Conservation (phyloP, 768 basidiomycete species). For the Naganishia randhawae region DNA sequence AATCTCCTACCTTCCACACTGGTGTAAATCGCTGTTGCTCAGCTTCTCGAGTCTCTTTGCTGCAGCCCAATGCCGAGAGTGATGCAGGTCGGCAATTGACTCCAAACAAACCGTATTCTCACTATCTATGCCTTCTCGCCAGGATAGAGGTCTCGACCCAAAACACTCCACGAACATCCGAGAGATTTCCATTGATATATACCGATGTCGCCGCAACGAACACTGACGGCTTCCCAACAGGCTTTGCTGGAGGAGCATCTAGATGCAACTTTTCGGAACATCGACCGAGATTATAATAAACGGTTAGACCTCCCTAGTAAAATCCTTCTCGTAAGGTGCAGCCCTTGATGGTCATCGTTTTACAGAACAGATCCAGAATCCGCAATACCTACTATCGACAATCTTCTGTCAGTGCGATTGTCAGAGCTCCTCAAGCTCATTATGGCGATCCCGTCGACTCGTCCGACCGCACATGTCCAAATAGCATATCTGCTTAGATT, state of each 20-base stretch:
- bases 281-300: constrained; percentile 19
- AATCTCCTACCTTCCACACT: no score
- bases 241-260: constrained; percentile 4
- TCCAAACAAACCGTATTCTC: no score
- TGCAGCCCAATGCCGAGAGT: no score
- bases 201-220: neutral
- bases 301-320: neutral
- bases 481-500: neutral
- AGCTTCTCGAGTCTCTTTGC: no score
- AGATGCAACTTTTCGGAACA: constrained; percentile 9
- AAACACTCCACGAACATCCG: neutral
- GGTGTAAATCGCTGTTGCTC: no score
- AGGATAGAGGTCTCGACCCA: neutral
- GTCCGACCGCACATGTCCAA: neutral
- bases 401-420: neutral
- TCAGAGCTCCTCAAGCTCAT: neutral
- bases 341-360: neutral
- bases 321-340: neutral
- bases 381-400: neutral
- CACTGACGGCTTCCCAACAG: constrained; percentile 9
- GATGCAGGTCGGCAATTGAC: no score
- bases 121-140: neutral
- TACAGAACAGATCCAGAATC: constrained; percentile 4
- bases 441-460: constrained; percentile 2
- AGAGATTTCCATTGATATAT: neutral